Percentiles rank a stretch among this genome's conserved stretches.
Conservation (phyloP, 176 grass and related monocot species). For the Carex cristatella region DNA sequence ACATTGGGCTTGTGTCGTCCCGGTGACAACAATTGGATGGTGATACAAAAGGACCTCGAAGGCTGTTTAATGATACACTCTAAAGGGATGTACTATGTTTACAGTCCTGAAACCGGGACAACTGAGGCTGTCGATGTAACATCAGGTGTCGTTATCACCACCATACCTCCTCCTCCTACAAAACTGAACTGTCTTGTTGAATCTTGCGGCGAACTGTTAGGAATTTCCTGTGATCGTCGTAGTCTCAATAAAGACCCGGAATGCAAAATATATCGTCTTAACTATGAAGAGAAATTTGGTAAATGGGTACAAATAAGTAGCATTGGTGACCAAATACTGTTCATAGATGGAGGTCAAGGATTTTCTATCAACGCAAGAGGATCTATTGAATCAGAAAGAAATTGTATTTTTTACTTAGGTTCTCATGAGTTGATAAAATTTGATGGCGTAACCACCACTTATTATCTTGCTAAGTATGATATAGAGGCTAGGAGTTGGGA, state of each 20-base stretch:
- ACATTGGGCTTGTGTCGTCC: background rate
- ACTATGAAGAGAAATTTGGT: background rate
- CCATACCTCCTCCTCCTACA: conserved; percentile 9
- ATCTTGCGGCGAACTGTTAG: background rate
- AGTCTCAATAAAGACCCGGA: background rate
- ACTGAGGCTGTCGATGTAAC: background rate
- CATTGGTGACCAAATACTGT: conserved; percentile 5
- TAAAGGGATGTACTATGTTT: background rate
- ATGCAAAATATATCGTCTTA: conserved; percentile 18
- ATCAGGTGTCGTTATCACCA: background rate
- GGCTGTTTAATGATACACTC: conserved; percentile 1
- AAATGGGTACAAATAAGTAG: background rate
- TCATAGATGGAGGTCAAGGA: conserved; percentile 12
- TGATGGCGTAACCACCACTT: conserved; percentile 4
- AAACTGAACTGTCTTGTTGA: conserved; percentile 8
- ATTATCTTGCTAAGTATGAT: conserved; percentile 7
- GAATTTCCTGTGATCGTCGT: conserved; percentile 2
- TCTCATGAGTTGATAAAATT: conserved; percentile 6
- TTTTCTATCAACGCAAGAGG: background rate
- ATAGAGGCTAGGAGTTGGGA: background rate
- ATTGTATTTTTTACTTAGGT: conserved; percentile 4
- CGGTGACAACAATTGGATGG: background rate
- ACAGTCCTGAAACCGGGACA: background rate
- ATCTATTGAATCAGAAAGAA: background rate
- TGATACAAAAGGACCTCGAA: conserved; percentile 3